These are phyloP conservation scores for Chaetoceros tenuissimus DNA, from an alignment of 108 stramenopile species.

Conservation along the genomic window DNA sequence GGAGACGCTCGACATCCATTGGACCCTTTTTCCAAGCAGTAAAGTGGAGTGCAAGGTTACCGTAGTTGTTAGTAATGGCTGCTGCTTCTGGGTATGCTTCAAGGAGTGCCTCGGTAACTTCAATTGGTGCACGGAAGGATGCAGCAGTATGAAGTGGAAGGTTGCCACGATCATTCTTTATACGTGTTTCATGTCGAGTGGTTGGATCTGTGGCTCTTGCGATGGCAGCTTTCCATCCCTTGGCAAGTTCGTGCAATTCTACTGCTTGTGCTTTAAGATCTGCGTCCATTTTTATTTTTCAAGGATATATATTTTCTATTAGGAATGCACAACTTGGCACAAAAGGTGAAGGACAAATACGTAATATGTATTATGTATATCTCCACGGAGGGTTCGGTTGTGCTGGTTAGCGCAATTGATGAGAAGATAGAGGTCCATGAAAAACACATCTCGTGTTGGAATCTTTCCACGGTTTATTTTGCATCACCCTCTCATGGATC, in stretches of 20 bases:
- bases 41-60: constrained; percentile 75
- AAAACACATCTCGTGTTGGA: too few species aligned
- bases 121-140: constrained; percentile 69
- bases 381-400: too few species aligned
- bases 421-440: too few species aligned
- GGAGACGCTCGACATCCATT: constrained; percentile 64
- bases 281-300: constrained; percentile 1
- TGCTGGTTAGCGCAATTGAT: too few species aligned
- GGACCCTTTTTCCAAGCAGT: constrained; percentile 89
- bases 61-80: constrained; percentile 79
- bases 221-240: constrained; percentile 87
- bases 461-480: too few species aligned
- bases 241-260: constrained; percentile 76
- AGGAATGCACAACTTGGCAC: too few species aligned
- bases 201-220: constrained; percentile 67
- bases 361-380: too few species aligned
- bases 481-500: too few species aligned
- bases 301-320: too few species aligned
- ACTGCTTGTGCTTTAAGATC: constrained; percentile 25
- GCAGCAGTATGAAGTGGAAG: constrained; percentile 79
- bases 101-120: constrained; percentile 71
- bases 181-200: constrained; percentile 63
- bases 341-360: too few species aligned
- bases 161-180: constrained; percentile 80
- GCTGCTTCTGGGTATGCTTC: constrained; percentile 84